Evolutionary conservation across 2,329 filamentous ascomycete genomes (phyloP), one percentile per base, ranked within the genome.

Genomic region (Knufia petricola): DNA sequence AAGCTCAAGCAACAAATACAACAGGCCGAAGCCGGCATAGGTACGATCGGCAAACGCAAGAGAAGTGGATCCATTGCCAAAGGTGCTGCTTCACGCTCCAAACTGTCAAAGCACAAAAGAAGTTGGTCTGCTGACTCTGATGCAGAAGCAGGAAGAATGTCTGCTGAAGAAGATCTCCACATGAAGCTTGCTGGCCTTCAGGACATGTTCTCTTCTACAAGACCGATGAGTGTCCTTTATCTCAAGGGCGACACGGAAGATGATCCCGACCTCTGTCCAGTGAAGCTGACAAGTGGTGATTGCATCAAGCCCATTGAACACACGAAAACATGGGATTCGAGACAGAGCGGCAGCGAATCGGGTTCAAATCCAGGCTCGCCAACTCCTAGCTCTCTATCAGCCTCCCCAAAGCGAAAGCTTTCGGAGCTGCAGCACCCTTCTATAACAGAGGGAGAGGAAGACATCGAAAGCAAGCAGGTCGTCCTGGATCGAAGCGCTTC

Each of bases 1-100:
- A 96, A 95, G 67, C 71, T 95, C 40, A 94, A 94, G 66, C 88
- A 95, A 62, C 90, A 95, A 61, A 92, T 95, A 52, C 74, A 84
- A 0, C 88, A 95, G 61, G 73, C 75, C 19, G 78, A 81, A 59
- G 71, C 77, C 48, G 78, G 78, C 17, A 73, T 77, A 63, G 74
- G 76, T 50, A 75, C 75, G 44, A 70, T 76, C 49, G 75, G 77
- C 52, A 82, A 81, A 61, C 70, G 78, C 48, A 81, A 81, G 62
- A 74, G 78, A 60, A 76, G 70, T 56, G 70, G 70, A 21, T 73
- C 75, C 0, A 68, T 74, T 8, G 69, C 71, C 15, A 69, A 67
- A 48, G 52, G 58, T 21, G 47, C 53, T 4, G 21, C 50, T 4
- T 81, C 63, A 46, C 73, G 86, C 49, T 81, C 84, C 2, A 95